Percentiles rank a stretch among this genome's conserved stretches.
phyloP scores from a whole-genome alignment of 768 basidiomycete species.

The Lanmaoa pseudosensibilis region DNA sequence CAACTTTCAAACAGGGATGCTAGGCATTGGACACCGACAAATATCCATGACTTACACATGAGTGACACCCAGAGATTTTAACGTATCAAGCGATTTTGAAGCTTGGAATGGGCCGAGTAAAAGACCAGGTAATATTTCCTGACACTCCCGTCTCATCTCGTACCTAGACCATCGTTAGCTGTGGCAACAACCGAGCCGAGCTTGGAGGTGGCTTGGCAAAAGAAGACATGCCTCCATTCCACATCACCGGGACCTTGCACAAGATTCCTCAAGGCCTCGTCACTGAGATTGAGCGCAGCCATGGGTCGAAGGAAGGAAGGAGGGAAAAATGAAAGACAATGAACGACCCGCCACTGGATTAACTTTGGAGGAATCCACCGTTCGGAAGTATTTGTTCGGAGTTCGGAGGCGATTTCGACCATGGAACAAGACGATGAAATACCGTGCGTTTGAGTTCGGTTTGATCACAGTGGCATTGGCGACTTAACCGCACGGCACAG shows the following conservation, averaged over 20 bases:
- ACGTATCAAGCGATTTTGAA: constrained; percentile 75
- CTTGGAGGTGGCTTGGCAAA: background rate
- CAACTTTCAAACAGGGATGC: background rate
- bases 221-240: constrained; percentile 69
- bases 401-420: constrained; percentile 23
- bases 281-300: constrained; percentile 29
- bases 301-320: constrained; percentile 6
- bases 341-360: background rate
- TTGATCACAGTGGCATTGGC: constrained; percentile 3
- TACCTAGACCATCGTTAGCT: constrained; percentile 51
- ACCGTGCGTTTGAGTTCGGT: constrained; percentile 43
- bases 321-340: background rate
- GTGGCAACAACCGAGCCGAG: constrained; percentile 1
- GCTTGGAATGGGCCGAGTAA: constrained; percentile 86
- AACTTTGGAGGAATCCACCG: constrained; percentile 9
- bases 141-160: constrained; percentile 94
- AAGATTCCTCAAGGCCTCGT: constrained; percentile 52
- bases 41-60: constrained; percentile 60
- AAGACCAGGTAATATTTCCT: constrained; percentile 84
- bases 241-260: constrained; percentile 80
- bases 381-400: constrained; percentile 27
- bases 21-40: background rate
- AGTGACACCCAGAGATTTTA: constrained; percentile 66
- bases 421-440: constrained; percentile 61
- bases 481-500: constrained; percentile 16